These are phyloP conservation scores for Umbelopsis sp. DNA, from an alignment of 192 early-diverging fungal genomes.

Conservation along the genomic window DNA sequence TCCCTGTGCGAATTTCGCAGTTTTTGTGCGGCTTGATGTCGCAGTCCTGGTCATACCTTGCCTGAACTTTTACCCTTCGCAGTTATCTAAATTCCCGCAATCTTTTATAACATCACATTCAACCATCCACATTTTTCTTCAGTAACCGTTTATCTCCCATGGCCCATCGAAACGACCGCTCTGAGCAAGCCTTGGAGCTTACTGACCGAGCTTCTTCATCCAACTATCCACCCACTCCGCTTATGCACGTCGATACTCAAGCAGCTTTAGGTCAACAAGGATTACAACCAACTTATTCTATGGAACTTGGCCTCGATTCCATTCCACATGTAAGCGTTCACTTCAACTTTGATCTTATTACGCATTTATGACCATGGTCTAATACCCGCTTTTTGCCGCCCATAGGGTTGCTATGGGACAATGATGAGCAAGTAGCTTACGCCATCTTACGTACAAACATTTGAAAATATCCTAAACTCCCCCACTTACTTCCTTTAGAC, in stretches of 20 bases:
- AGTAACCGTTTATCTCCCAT: not conserved
- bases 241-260: not conserved
- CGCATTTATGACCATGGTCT: too few species aligned
- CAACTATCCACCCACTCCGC: not conserved
- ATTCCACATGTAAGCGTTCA: constrained; percentile 24
- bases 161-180: not conserved
- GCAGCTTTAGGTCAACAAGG: constrained; percentile 26
- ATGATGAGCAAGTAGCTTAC: constrained; percentile 39
- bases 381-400: too few species aligned
- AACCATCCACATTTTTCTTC: not conserved
- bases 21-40: not conserved
- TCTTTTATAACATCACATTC: constrained; percentile 15
- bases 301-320: constrained; percentile 25
- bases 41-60: not conserved
- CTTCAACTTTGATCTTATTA: not conserved
- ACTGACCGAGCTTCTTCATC: constrained; percentile 1
- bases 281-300: constrained; percentile 33
- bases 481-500: not conserved
- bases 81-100: not conserved
- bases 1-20: not conserved
- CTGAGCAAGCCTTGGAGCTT: not conserved
- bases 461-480: not conserved
- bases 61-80: constrained; percentile 16
- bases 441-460: constrained; percentile 7
- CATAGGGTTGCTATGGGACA: constrained; percentile 44